Percentiles rank a stretch among this genome's conserved stretches.
phyloP scores from a whole-genome alignment of 2,329 filamentous ascomycete species.

The Paraphoma chrysanthemicola region DNA sequence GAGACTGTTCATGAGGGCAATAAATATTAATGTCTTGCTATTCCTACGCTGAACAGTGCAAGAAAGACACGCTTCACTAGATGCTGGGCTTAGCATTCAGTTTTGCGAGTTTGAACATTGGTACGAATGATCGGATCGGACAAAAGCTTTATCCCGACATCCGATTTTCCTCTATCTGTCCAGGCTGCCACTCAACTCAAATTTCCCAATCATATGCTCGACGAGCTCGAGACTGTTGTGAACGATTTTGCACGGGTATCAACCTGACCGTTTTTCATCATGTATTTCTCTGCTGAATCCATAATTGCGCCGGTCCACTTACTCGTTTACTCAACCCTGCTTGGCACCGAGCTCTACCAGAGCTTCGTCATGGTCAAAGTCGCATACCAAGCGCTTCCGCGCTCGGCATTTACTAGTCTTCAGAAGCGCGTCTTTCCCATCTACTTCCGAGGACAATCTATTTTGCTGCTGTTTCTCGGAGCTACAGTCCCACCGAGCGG shows the following conservation, averaged over 20 bases:
- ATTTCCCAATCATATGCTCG: not conserved
- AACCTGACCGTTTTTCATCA: not conserved
- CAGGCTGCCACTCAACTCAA: not conserved
- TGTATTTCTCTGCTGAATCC: slow-evolving; percentile 3
- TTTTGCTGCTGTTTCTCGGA: slow-evolving; percentile 44
- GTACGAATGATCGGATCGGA: not conserved
- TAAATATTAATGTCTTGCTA: too few species aligned
- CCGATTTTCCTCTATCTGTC: not conserved
- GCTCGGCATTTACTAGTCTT: slow-evolving; percentile 47
- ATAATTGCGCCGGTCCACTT: slow-evolving; percentile 44
- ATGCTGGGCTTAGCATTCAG: too few species aligned
- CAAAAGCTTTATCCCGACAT: not conserved
- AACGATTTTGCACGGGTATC: not conserved
- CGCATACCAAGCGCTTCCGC: slow-evolving; percentile 44
- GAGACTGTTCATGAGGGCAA: too few species aligned
- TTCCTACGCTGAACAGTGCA: too few species aligned
- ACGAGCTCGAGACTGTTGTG: not conserved
- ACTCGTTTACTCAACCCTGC: slow-evolving; percentile 48
- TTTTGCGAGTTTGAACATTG: too few species aligned
- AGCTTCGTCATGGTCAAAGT: slow-evolving; percentile 53
- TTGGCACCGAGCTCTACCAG: slow-evolving; percentile 51
- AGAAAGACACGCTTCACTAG: too few species aligned
- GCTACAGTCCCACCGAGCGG: slow-evolving; percentile 45
- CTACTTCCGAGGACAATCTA: slow-evolving; percentile 49
- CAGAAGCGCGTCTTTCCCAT: slow-evolving; percentile 51